Evolutionary conservation across 169 alveolate genomes (phyloP).

Genomic region (Eimeria sp.): DNA sequence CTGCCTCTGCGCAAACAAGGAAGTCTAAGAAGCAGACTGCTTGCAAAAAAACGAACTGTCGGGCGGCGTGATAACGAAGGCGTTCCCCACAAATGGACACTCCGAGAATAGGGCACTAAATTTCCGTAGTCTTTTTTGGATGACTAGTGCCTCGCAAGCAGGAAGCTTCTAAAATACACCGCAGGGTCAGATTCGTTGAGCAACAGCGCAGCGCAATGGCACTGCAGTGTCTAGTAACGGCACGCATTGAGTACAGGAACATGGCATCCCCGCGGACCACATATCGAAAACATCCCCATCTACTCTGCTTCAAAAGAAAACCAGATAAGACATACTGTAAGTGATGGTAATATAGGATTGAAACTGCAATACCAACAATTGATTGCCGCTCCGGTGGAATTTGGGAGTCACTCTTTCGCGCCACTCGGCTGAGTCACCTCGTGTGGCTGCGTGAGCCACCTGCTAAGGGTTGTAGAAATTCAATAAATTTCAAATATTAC

Average conservation of each 20-base stretch:
- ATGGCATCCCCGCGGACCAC: not conserved
- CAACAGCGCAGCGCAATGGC: not conserved
- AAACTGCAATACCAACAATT: not conserved
- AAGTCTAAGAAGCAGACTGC: no score
- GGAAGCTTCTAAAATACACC: not conserved
- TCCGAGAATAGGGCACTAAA: not conserved
- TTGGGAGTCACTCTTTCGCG: not conserved
- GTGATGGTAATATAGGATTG: not conserved
- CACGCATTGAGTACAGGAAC: not conserved
- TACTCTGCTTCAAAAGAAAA: not conserved
- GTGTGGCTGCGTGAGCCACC: constrained; percentile 11
- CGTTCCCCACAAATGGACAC: not conserved
- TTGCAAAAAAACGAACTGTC: no score
- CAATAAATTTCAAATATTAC: not conserved
- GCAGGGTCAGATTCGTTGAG: not conserved
- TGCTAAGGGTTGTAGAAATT: not conserved
- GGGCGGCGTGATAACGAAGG: no score
- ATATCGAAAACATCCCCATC: not conserved
- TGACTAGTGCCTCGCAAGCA: not conserved
- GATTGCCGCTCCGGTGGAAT: not conserved
- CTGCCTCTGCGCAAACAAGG: no score
- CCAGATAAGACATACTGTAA: not conserved
- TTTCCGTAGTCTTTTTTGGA: no score
- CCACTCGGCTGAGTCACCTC: constrained; percentile 30
- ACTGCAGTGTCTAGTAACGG: not conserved